These are phyloP conservation scores for Penicillium rolfsii DNA, from an alignment of 2,329 filamentous ascomycete species.

Conservation along the genomic window DNA sequence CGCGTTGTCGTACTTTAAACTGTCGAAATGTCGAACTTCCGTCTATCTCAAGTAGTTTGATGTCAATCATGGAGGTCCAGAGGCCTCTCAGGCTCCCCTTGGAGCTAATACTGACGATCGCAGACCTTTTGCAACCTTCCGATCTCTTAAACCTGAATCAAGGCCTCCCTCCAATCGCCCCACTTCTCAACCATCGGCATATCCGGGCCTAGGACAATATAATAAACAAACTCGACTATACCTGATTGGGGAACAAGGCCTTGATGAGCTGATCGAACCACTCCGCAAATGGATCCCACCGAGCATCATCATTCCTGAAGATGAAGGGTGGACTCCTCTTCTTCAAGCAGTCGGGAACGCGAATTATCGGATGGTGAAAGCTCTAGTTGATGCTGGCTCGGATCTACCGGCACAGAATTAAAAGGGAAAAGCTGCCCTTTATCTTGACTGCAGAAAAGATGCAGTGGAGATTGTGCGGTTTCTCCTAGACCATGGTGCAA, in stretches of 20 bases:
- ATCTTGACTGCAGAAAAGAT: not conserved
- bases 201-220: not conserved
- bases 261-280: not conserved
- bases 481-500: not conserved
- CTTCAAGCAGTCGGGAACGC: no score
- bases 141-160: conserved; percentile 1
- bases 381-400: not conserved
- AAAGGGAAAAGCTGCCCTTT: not conserved
- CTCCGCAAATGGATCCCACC: not conserved
- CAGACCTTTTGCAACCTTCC: not conserved
- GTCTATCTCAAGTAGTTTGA: no score
- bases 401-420: not conserved
- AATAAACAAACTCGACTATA: not conserved
- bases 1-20: no score
- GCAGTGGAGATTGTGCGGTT: not conserved
- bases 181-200: not conserved
- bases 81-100: not conserved
- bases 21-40: no score
- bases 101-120: not conserved
- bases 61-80: not conserved
- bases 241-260: not conserved
- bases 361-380: not conserved
- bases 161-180: not conserved
- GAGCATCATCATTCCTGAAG: not conserved
- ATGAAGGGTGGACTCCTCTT: not conserved